Base-by-base conservation (phyloP, 2,329 filamentous ascomycete species). In the Thelonectria olida region DNA sequence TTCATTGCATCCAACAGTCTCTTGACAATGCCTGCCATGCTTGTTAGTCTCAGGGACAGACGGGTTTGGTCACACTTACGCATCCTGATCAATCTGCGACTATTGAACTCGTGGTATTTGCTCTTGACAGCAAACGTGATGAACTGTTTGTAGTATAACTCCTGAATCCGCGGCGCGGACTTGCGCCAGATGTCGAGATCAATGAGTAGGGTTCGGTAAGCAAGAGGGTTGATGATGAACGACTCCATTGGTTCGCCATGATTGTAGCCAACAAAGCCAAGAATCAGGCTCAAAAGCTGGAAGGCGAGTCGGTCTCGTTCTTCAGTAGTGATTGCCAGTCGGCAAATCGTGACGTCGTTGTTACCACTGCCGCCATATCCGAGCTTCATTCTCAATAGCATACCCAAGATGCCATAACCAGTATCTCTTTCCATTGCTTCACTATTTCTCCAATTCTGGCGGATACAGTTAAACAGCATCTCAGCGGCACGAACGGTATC, bases 391-490 rank as follows among this genome's bases (percentile, higher is more conserved):
- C 93, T 89, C 22, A 99, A 79, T 17, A 98, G 84, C 76, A 93
- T 88, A 39, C 91, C 91, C 51, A 99, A 80, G 34, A 98, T 92
- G 23, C 92, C 91, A 74, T 97, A 99, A 0, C 95, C 96, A 68
- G 96, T 96, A 61, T 97, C 93, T 70, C 92, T 90, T 76, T 99
- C 96, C 91, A 99, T 97, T 23, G 96, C 94, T 75, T 99, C 96
- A 68, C 96, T 98, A 67, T 98, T 98, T 65, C 96, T 88, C 96
- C 96, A 99, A 74, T 92, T 98, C 65, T 92, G 90, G 67, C 92
- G 90, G 50, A 97, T 91, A 62, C 92, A 92, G 66, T 92, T 88
- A 64, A 97, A 93, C 23, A 97, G 82, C 70, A 96, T 91, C 71
- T 96, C 89, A 2, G 96, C 88, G 1, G 94, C 89, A 54, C 92